Conservation (phyloP, 2,329 filamentous ascomycete species). For the Aureobasidium mangrovei region DNA sequence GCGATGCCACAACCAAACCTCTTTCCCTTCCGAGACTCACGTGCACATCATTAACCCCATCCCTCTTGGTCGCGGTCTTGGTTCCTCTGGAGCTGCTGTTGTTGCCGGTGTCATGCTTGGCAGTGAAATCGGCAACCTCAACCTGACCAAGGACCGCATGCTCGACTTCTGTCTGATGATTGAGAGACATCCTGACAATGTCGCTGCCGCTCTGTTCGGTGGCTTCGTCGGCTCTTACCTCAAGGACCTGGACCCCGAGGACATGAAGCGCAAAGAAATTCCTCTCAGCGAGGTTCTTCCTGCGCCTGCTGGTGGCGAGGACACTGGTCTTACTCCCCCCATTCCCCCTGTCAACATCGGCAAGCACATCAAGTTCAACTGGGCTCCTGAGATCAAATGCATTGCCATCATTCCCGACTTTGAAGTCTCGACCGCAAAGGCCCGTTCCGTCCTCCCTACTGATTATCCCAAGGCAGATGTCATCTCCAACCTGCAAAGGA, state of each 20-base stretch:
- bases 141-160: slow-evolving; percentile 69
- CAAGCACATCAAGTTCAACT: slow-evolving; percentile 91
- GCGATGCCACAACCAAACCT: slow-evolving; percentile 77
- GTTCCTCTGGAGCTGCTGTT: slow-evolving; percentile 91
- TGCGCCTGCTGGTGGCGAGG: slow-evolving; percentile 77
- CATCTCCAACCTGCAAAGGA: slow-evolving; percentile 91
- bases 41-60: slow-evolving; percentile 96
- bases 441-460: slow-evolving; percentile 73
- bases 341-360: slow-evolving; percentile 87
- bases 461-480: slow-evolving; percentile 74
- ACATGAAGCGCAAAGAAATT: slow-evolving; percentile 85
- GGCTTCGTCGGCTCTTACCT: slow-evolving; percentile 96
- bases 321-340: slow-evolving; percentile 79
- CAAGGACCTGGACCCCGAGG: slow-evolving; percentile 81
- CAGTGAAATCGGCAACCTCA: slow-evolving; percentile 75
- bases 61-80: slow-evolving; percentile 80
- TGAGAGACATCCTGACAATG: slow-evolving; percentile 84
- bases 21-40: slow-evolving; percentile 77
- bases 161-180: slow-evolving; percentile 98
- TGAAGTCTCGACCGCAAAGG: slow-evolving; percentile 87
- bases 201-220: slow-evolving; percentile 88
- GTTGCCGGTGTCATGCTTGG: slow-evolving; percentile 91
- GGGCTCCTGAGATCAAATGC: slow-evolving; percentile 92
- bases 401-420: slow-evolving; percentile 95
- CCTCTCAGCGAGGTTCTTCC: slow-evolving; percentile 90